A percentile compares a stretch with the other conserved stretches of the same genome.
Evolutionary conservation across 2,329 filamentous ascomycete genomes (phyloP).

Genomic region (Atkinsonella texensis): DNA sequence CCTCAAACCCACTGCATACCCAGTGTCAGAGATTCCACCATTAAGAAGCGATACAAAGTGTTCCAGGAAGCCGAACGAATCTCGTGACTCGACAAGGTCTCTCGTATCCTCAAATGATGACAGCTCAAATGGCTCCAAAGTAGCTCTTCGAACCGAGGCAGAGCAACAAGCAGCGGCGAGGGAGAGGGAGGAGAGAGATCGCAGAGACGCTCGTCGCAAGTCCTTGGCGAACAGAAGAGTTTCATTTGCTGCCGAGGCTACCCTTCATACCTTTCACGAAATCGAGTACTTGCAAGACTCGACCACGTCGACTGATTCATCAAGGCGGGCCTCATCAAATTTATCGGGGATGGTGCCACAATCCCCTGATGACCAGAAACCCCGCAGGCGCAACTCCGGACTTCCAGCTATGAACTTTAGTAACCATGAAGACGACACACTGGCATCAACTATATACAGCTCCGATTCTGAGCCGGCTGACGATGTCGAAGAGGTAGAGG

Average conservation of each 20-base stretch:
- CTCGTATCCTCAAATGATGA: conserved; percentile 13
- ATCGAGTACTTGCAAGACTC: conserved; percentile 82
- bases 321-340: conserved; percentile 55
- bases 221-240: conserved; percentile 87
- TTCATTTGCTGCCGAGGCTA: conserved; percentile 94
- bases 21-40: conserved; percentile 54
- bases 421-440: conserved; percentile 51
- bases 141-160: conserved; percentile 57
- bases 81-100: conserved; percentile 6
- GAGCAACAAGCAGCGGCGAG: conserved; percentile 57
- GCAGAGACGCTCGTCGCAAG: conserved; percentile 81
- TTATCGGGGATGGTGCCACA: conserved; percentile 31
- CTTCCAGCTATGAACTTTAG: conserved; percentile 54
- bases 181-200: conserved; percentile 59
- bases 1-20: conserved; percentile 66
- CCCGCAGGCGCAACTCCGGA: conserved; percentile 52
- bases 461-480: conserved; percentile 48
- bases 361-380: conserved; percentile 53
- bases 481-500: conserved; percentile 42
- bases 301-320: conserved; percentile 67
- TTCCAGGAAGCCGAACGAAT: neutral
- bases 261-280: conserved; percentile 92
- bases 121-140: conserved; percentile 33
- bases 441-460: conserved; percentile 71
- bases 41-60: conserved; percentile 30